Conservation (phyloP, 306 rosid genomes). For the Dryas drummondii region DNA sequence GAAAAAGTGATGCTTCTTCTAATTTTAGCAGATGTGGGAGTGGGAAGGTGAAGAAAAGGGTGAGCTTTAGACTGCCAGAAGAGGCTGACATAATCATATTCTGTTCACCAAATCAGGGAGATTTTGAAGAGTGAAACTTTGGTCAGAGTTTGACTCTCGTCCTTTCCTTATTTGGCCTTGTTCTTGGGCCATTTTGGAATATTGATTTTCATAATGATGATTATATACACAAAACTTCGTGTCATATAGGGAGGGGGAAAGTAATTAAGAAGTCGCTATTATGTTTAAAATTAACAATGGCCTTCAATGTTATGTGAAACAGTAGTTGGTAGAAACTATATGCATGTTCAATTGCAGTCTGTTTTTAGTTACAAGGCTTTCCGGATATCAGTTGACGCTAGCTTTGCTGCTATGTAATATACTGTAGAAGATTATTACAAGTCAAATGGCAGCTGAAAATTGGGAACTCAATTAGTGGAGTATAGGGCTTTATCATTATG, state of each 20-base stretch:
- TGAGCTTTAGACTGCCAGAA: conserved; percentile 45
- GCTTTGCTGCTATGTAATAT: too few species aligned
- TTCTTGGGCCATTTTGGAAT: background rate
- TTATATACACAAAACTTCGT: background rate
- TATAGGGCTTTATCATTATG: too few species aligned
- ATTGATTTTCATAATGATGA: background rate
- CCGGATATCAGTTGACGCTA: too few species aligned
- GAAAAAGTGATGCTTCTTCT: conserved; percentile 27
- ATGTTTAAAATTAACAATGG: background rate
- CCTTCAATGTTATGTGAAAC: background rate
- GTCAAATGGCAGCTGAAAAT: too few species aligned
- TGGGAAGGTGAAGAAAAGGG: conserved; percentile 41
- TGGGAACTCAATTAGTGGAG: too few species aligned
- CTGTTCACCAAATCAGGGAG: conserved; percentile 20
- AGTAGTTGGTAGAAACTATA: background rate
- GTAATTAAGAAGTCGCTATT: background rate
- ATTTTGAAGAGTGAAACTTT: background rate
- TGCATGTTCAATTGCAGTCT: background rate
- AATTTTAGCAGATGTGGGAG: conserved; percentile 28
- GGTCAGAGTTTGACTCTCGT: too few species aligned
- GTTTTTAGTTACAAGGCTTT: background rate
- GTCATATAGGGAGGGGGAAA: background rate
- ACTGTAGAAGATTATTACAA: too few species aligned
- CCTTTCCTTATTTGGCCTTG: background rate
- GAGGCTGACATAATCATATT: conserved; percentile 50